Base-by-base conservation (phyloP, 306 rosid species). In the Pueraria montana region DNA sequence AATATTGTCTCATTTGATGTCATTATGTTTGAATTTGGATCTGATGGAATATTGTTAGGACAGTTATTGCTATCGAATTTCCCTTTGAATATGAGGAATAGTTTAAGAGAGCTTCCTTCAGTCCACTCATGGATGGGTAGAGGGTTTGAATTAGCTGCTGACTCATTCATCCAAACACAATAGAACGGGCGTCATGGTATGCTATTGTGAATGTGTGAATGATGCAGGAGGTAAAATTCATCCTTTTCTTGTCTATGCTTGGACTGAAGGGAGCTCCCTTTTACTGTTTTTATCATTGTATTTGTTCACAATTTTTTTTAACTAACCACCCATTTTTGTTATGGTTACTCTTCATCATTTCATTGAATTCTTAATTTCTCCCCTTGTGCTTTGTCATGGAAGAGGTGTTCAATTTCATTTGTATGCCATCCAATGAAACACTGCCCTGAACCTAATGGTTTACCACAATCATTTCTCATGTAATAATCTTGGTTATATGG, bases 241-340 rank as follows among this genome's bases (percentile, higher is more conserved):
- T 86, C 83, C 89, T 88, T 83, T 87, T 87, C 91, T 85, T 85
- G 46, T 89, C 94, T 88, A 2, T 93, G 93, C 97, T 93, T 93
- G 97, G 97, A 93, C 97, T 93, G 97, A 93, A 93, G 97, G 97
- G 97, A 93, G 97, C 97, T 93, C 97, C 97, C 96, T 93, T 88
- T 76, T 79, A 11, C 78, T 61, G 34, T 24, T 23, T 24, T 11
- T 11, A 23, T 59, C 32, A 56, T 20, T 20, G 10, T 30, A n/a
- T n/a, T n/a, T n/a, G n/a, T n/a, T n/a, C n/a, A n/a, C n/a, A n/a
- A n/a, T n/a, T n/a, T n/a, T n/a, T n/a, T n/a, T n/a, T n/a, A n/a
- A n/a, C n/a, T n/a, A n/a, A n/a, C n/a, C n/a, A n/a, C n/a, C n/a
- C n/a, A n/a, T n/a, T n/a, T n/a, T n/a, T n/a, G n/a, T n/a, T n/a